phyloP scores from a whole-genome alignment of 202 grass and related monocot genomes.

The Brachypodium distachyon region DNA sequence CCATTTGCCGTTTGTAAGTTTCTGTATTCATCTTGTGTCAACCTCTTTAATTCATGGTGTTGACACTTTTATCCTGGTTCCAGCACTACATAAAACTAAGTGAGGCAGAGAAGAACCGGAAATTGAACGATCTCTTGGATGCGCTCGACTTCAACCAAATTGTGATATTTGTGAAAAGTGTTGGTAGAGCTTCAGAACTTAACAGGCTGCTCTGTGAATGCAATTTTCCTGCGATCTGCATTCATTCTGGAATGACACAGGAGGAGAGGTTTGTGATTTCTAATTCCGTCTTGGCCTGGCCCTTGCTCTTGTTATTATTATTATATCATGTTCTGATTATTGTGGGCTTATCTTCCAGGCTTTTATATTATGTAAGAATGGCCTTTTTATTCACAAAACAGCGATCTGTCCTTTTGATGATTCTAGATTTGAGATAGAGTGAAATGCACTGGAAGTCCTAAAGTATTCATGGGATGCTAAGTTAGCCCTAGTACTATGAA shows the following conservation, averaged over 20 bases:
- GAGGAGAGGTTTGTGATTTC: constrained; percentile 65
- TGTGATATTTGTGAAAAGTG: constrained; percentile 83
- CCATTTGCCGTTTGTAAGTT: neutral
- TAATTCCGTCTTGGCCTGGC: too few species aligned
- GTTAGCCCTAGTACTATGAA: too few species aligned
- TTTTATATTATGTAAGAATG: too few species aligned
- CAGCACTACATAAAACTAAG: constrained; percentile 88
- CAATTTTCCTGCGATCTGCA: constrained; percentile 79
- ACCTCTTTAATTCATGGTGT: neutral
- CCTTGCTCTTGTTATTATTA: neutral
- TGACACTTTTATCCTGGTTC: neutral
- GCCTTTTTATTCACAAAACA: too few species aligned
- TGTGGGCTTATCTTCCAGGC: too few species aligned
- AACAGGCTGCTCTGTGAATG: constrained; percentile 76
- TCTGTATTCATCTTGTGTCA: neutral
- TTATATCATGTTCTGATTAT: too few species aligned
- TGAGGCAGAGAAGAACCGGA: constrained; percentile 84
- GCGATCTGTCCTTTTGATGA: too few species aligned
- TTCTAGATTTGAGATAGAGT: too few species aligned
- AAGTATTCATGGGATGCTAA: too few species aligned
- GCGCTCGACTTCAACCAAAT: constrained; percentile 84
- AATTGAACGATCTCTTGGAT: constrained; percentile 92
- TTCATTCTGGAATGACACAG: constrained; percentile 82
- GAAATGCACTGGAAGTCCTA: too few species aligned
- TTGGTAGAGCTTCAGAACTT: constrained; percentile 59